Base-by-base conservation (phyloP, 331 rosid species). In the Malus hybrid region DNA sequence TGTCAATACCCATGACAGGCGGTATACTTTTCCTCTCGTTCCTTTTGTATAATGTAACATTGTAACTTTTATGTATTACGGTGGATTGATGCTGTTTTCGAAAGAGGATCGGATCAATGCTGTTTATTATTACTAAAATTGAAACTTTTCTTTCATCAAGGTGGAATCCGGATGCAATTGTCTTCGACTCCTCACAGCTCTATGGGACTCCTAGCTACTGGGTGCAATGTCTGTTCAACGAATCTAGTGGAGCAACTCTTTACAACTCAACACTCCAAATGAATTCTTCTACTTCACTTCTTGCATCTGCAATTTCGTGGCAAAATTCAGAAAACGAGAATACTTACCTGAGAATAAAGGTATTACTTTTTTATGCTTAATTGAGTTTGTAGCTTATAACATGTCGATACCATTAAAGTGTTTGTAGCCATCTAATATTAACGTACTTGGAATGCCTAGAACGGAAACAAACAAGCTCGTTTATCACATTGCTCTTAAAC, bases 191-290 rank as follows among this genome's bases (percentile, higher is more conserved):
- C 12, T 39, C 82, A 28, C 86, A 71, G 68, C 62, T 20, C 69
- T 94, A 91, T 55, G 98, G 93, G 83, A 94, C 97, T 76, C 99
- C 97, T 73, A 94, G 99, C 85, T 91, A 92, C 71, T 94, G 96
- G 97, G 83, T 92, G 84, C 99, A 91, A 61, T 54, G 46, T 42
- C 84, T 94, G 76, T 94, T 94, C 72, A 5, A 74, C 0, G 90
- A 84, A 82, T 88, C 99, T 48, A 94, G 94, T 76, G 99, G 96
- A 78, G 97, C 97, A 71, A 90, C 87, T 44, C 79, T 90, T 80
- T 91, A 85, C 67, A 75, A 83, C 42, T 11, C 96, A 36, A 81
- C 85, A 55, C 88, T 94, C 20, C 78, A 83, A 73, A 65, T 65
- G n/a, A 52, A 78, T 65, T 64, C 82, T 42, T 73, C 89, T 48